Conservation (phyloP, 192 early-diverging fungal species). For the Funneliformis geosporum region DNA sequence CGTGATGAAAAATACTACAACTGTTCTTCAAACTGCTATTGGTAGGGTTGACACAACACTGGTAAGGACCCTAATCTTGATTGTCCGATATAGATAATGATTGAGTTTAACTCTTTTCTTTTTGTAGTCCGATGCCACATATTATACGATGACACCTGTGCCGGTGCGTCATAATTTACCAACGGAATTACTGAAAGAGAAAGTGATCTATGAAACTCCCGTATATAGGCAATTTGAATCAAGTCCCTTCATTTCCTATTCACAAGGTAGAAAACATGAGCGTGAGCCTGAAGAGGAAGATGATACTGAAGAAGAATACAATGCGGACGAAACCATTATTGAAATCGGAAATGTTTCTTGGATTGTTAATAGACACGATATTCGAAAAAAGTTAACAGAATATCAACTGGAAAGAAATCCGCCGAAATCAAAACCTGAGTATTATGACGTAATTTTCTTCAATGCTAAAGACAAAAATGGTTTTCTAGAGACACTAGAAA, state of each 20-base stretch:
- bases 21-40: too few relatives aligned
- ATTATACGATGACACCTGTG: too few relatives aligned
- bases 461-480: slow-evolving; percentile 12
- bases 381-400: slow-evolving; percentile 1
- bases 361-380: not conserved
- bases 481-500: slow-evolving; percentile 22
- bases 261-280: slow-evolving; percentile 13
- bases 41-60: too few relatives aligned
- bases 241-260: not conserved
- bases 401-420: slow-evolving; percentile 14
- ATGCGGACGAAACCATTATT: not conserved
- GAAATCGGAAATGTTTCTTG: not conserved
- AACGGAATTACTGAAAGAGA: too few relatives aligned
- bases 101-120: too few relatives aligned
- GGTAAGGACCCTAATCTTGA: too few relatives aligned
- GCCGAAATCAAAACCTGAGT: slow-evolving; percentile 3
- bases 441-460: slow-evolving; percentile 20
- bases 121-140: too few relatives aligned
- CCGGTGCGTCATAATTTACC: too few relatives aligned
- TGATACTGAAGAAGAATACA: not conserved
- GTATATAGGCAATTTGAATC: not conserved
- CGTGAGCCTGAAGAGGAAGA: slow-evolving; percentile 1
- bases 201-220: not conserved
- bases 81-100: too few relatives aligned
- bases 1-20: too few relatives aligned